Conservation (phyloP, 179 eudicot species). For the Beta corolliflora region DNA sequence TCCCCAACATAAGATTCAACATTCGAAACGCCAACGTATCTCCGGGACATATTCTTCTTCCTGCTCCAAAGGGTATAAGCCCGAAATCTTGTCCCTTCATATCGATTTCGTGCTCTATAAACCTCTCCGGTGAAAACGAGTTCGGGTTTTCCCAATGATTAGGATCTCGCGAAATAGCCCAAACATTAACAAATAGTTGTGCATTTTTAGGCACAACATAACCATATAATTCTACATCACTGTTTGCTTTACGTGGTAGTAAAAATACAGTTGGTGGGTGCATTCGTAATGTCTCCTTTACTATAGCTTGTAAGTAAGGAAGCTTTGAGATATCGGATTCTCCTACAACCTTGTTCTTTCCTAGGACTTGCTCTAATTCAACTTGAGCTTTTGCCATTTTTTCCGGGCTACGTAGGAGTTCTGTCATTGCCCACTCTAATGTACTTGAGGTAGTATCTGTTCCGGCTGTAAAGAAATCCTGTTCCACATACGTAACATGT, state of each 20-base stretch:
- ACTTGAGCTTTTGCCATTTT: conserved; percentile 20
- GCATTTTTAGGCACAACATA: background rate
- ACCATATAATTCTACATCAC: background rate
- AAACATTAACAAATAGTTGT: background rate
- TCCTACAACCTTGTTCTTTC: background rate
- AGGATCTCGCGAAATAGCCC: background rate
- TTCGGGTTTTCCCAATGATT: background rate
- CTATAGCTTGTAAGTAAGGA: background rate
- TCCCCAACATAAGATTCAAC: conserved; percentile 9
- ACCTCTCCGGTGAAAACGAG: background rate
- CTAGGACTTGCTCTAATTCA: conserved; percentile 19
- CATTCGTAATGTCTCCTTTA: background rate
- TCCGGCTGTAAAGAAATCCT: conserved; percentile 19
- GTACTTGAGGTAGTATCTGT: conserved; percentile 25
- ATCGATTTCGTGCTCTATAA: background rate
- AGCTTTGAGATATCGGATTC: background rate
- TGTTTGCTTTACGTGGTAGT: background rate
- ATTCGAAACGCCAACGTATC: background rate
- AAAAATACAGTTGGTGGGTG: background rate
- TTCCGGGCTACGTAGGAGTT: conserved; percentile 2
- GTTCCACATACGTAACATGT: background rate
- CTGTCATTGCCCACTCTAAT: conserved; percentile 22
- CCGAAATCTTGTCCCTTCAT: background rate
- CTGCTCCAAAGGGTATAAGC: background rate
- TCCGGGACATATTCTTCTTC: background rate